A percentile compares a stretch with the other conserved stretches of the same genome.
Conservation (phyloP, 1,139 yeast species). For the Hyphopichia buzzinii region DNA sequence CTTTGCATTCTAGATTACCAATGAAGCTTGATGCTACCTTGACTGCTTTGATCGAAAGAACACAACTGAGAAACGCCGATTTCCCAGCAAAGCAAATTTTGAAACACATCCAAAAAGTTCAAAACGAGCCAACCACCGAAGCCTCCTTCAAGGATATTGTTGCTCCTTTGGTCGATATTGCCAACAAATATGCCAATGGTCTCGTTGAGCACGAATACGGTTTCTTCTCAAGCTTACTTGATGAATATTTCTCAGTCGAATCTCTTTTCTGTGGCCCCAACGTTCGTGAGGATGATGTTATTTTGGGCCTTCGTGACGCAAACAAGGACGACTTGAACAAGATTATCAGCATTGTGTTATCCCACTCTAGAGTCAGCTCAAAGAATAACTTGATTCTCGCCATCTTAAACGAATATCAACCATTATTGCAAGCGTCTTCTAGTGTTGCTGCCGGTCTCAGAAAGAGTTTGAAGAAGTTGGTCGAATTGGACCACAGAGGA, state of each 20-base stretch:
- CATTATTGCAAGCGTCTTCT: slow-evolving; percentile 65
- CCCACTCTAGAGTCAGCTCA: slow-evolving; percentile 91
- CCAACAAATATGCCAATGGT: slow-evolving; percentile 71
- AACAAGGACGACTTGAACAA: slow-evolving; percentile 70
- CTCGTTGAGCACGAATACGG: slow-evolving; percentile 78
- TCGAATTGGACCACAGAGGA: slow-evolving; percentile 83
- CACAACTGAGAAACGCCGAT: slow-evolving; percentile 67
- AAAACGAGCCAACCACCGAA: slow-evolving; percentile 50
- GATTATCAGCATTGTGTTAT: slow-evolving; percentile 71
- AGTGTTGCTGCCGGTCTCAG: slow-evolving; percentile 70
- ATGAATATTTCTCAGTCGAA: slow-evolving; percentile 77
- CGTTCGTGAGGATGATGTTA: slow-evolving; percentile 80
- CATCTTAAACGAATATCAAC: slow-evolving; percentile 77
- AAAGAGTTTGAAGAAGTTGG: slow-evolving; percentile 70
- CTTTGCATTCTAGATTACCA: slow-evolving; percentile 89
- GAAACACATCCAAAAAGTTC: slow-evolving; percentile 57
- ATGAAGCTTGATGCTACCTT: slow-evolving; percentile 68
- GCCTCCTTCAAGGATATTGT: slow-evolving; percentile 52
- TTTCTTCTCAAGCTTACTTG: slow-evolving; percentile 67
- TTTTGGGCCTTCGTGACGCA: slow-evolving; percentile 83
- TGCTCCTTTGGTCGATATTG: slow-evolving; percentile 72
- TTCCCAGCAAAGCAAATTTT: slow-evolving; percentile 89
- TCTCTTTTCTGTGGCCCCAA: slow-evolving; percentile 71
- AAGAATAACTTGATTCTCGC: slow-evolving; percentile 89
- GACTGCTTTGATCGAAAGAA: slow-evolving; percentile 62